These are phyloP conservation scores for Lunularia cruciata DNA, from an alignment of 225 moss, liverwort and hornwort genomes.

Conservation along the genomic window DNA sequence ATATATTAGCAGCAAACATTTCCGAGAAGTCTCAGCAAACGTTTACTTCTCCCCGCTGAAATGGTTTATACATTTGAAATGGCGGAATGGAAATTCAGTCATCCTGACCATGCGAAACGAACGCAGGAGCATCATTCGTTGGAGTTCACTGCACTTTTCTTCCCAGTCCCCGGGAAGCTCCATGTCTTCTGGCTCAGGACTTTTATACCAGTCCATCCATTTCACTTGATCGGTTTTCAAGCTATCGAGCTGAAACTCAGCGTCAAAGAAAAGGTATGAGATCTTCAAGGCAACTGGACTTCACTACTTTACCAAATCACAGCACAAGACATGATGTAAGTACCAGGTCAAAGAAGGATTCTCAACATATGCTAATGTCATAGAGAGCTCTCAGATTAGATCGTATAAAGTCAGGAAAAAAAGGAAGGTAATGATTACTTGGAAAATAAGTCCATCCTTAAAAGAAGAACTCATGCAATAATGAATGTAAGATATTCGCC, in stretches of 20 bases:
- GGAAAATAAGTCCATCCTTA: too few relatives aligned
- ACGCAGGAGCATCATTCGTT: conserved; percentile 73
- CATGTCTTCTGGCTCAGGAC: conserved; percentile 56
- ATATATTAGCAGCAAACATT: background rate
- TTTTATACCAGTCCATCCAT: conserved; percentile 67
- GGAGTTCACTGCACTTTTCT: conserved; percentile 71
- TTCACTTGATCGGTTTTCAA: conserved; percentile 39
- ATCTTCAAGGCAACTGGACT: too few relatives aligned
- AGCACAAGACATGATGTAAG: too few relatives aligned
- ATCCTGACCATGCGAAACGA: conserved; percentile 57
- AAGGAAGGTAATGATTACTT: too few relatives aligned
- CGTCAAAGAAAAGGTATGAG: too few relatives aligned
- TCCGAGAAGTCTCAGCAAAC: background rate
- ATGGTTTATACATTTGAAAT: background rate
- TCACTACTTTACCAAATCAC: too few relatives aligned
- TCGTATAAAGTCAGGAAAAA: too few relatives aligned
- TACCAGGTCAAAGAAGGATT: too few relatives aligned
- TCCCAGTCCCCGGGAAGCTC: conserved; percentile 85
- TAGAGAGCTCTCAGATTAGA: too few relatives aligned
- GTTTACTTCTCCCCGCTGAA: background rate
- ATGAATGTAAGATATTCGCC: too few relatives aligned
- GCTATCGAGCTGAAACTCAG: conserved; percentile 38
- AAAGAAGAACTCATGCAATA: too few relatives aligned
- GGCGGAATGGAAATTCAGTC: background rate
- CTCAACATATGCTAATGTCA: too few relatives aligned